Base-by-base conservation (phyloP, 768 basidiomycete species). In the Russula ochroleuca region DNA sequence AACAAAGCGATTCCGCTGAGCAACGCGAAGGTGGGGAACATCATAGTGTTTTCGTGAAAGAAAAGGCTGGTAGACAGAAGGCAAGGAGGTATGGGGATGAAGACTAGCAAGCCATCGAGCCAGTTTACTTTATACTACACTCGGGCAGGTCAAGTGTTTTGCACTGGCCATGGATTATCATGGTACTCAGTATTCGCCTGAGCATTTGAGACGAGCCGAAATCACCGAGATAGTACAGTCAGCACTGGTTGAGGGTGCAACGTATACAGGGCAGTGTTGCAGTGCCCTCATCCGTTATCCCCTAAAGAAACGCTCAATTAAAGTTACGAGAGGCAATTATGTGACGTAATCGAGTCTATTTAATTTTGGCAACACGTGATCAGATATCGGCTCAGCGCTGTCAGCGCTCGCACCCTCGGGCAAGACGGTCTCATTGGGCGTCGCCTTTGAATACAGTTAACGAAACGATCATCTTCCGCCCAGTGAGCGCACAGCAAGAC, bases 1-100 rank as follows among this genome's bases (percentile, higher is more conserved):
- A 65, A 47, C 19, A 62, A 19, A 19, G 41, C 33, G 19, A 65
- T 17, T 19, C 50, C 52, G 1, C 48, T 14, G 52, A 61, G 19
- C 41, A 65, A 50, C 14, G 38, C 28, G 23, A 52, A 8, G 7
- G 52, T 28, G 3, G 9, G 14, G 17, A 65, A 47, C 45, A 67
- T 64, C 38, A 53, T 54, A 1, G 5, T 9, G 5, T 10, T 35
- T 38, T n/a, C 25, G 28, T 50, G 17, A 17, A 33, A 11, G 17
- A 8, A 17, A 19, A 33, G 28, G 28, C 28, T 5, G n/a, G 45
- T 45, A 31, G 17, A 19, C 15, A 28, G 5, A 28, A 17, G 25
- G 15, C 15, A 28, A 13, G 23, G 49, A 28, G 10, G 10, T 21
- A n/a, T 51, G 25, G n/a, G 17, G 1, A 4, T 49, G 48, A 49